Evolutionary conservation across 768 basidiomycete genomes (phyloP), one percentile per base, ranked within the genome.

Genomic region (Candolleomyces efflorescens): DNA sequence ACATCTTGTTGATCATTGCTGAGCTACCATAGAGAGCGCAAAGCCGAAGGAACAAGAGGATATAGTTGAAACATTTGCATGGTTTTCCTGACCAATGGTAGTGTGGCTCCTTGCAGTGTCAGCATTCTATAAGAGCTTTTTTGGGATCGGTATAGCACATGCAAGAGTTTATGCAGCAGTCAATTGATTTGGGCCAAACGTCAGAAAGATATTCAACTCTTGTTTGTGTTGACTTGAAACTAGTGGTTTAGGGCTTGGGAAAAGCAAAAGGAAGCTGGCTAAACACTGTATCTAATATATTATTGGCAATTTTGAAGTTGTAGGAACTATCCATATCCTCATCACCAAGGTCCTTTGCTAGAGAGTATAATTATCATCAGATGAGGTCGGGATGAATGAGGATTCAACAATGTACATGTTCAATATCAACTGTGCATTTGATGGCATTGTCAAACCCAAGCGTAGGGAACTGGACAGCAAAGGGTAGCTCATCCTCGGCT

Each of bases 21-120:
- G 20, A 17, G 41, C 67, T 73, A 1, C 52, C 49, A 18, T 59
- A 65, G 46, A 68, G 64, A 0, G 67, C 66, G 1, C 43, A 20
- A n/a, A 71, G 64, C 7, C 65, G 67, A 4, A 65, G 67, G 38
- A 64, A 65, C 10, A 70, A 13, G 2, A 74, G 74, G 9, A 79
- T 58, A 55, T 78, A 78, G 2, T 56, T 58, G 60, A 75, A 79
- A 23, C 53, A 49, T 22, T 63, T 66, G 0, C 63, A 48, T 0
- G 74, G 64, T 18, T 64, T 63, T 1, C 68, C 66, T 23, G 45
- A 37, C 2, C 53, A 26, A 20, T 54, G 50, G 22, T 38, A 60
- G 0, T 52, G 44, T n/a, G 36, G 53, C 46, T 65, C 60, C 1
- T 64, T 41, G 64, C 76, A 78, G 56, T 66, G 59, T 0, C 69